These are phyloP conservation scores for Hyaloperonospora brassicae DNA, from an alignment of 352 stramenopile genomes.

Conservation along the genomic window DNA sequence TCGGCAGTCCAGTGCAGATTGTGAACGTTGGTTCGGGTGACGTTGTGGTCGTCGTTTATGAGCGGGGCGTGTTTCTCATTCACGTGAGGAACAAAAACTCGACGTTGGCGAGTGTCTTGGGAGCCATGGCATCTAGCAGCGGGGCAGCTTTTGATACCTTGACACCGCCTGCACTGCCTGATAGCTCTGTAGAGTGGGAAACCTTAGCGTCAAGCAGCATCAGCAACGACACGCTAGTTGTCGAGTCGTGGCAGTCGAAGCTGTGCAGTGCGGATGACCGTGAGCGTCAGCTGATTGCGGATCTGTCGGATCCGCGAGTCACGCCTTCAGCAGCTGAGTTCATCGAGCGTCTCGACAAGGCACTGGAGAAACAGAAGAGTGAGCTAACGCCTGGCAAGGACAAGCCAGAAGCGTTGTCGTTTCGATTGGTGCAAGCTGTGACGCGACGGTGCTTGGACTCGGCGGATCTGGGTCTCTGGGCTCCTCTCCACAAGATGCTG, in stretches of 20 bases:
- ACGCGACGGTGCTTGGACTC: constrained; percentile 54
- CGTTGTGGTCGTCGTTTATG: constrained; percentile 50
- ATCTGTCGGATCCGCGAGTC: constrained; percentile 34
- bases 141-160: constrained; percentile 1
- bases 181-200: constrained; percentile 39
- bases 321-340: constrained; percentile 39
- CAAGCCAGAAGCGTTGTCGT: constrained; percentile 30
- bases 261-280: constrained; percentile 40
- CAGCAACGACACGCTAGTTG: constrained; percentile 28
- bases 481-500: constrained; percentile 41
- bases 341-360: constrained; percentile 40
- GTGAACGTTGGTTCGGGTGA: constrained; percentile 48
- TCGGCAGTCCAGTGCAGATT: constrained; percentile 44
- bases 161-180: constrained; percentile 29
- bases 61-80: constrained; percentile 54
- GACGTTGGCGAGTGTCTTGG: constrained; percentile 61
- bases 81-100: constrained; percentile 68
- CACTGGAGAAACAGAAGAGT: constrained; percentile 28
- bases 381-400: constrained; percentile 18
- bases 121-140: constrained; percentile 19
- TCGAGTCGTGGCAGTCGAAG: constrained; percentile 37
- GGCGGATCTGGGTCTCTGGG: constrained; percentile 46
- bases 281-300: constrained; percentile 50
- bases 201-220: constrained; percentile 24
- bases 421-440: constrained; percentile 50